Evolutionary conservation across 208 protist genomes (phyloP).

Genomic region (Trypanosoma scelopori): DNA sequence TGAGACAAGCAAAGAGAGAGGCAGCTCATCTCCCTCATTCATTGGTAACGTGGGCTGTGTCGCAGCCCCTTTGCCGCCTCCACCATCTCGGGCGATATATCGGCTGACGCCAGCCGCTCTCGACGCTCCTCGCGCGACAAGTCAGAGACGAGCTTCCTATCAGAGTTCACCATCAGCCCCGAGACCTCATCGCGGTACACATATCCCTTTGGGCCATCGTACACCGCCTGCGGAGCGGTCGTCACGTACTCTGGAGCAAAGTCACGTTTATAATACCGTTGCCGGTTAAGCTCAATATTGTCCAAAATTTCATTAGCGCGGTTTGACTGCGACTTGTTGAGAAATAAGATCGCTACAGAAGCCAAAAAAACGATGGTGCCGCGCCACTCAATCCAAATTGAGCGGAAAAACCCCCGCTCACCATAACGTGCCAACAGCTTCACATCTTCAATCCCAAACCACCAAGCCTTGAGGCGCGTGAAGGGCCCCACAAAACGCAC

Average conservation of each 20-base stretch:
- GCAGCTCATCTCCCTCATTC: background rate
- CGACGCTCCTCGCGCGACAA: conserved; percentile 41
- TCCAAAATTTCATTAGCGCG: conserved; percentile 75
- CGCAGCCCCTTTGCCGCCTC: conserved; percentile 51
- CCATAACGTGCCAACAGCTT: conserved; percentile 67
- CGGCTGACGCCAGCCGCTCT: conserved; percentile 33
- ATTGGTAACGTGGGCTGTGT: conserved; percentile 35
- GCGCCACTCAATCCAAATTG: conserved; percentile 78
- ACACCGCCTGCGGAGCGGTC: conserved; percentile 55
- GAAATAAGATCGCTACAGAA: conserved; percentile 39
- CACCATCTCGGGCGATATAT: conserved; percentile 73
- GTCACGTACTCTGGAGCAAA: conserved; percentile 72
- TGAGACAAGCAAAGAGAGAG: background rate
- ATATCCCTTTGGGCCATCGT: conserved; percentile 75
- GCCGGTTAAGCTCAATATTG: conserved; percentile 87
- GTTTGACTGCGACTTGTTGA: conserved; percentile 55
- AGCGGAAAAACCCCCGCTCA: conserved; percentile 54
- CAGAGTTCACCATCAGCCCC: conserved; percentile 69
- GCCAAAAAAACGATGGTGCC: conserved; percentile 52
- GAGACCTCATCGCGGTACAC: conserved; percentile 55
- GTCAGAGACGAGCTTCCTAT: conserved; percentile 48
- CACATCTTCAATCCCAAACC: conserved; percentile 67
- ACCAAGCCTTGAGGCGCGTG: conserved; percentile 73
- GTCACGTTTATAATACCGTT: conserved; percentile 67
- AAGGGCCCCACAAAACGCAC: conserved; percentile 45